These are phyloP conservation scores for Neoboletus subvelutipes DNA, from an alignment of 768 basidiomycete species.

Conservation along the genomic window DNA sequence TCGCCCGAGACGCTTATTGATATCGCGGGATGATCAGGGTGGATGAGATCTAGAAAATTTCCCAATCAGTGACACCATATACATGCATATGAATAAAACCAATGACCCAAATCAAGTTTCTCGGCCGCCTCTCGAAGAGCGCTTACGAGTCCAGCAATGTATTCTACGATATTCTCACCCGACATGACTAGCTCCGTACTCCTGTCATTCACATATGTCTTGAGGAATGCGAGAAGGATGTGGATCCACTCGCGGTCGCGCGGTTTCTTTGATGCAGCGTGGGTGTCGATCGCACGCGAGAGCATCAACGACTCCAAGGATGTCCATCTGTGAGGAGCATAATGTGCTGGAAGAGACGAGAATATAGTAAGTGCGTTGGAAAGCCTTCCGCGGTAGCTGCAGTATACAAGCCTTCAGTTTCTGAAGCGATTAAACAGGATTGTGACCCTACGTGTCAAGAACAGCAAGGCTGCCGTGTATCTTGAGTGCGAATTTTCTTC, in stretches of 20 bases:
- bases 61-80: constrained; percentile 11
- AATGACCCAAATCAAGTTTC: constrained; percentile 54
- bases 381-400: constrained; percentile 67
- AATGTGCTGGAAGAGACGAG: constrained; percentile 81
- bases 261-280: constrained; percentile 52
- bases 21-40: constrained; percentile 69
- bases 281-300: constrained; percentile 67
- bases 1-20: constrained; percentile 47
- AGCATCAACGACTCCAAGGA: constrained; percentile 80
- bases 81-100: constrained; percentile 1
- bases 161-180: constrained; percentile 48
- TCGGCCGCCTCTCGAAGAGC: constrained; percentile 50
- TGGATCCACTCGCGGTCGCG: constrained; percentile 81
- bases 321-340: constrained; percentile 79
- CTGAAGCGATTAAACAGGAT: constrained; percentile 1
- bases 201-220: constrained; percentile 57
- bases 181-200: constrained; percentile 54
- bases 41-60: constrained; percentile 52
- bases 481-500: constrained; percentile 82
- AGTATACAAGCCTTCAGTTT: constrained; percentile 10
- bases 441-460: constrained; percentile 74
- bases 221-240: constrained; percentile 73
- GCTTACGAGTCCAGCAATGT: constrained; percentile 51
- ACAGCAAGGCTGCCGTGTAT: constrained; percentile 85
- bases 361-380: constrained; percentile 66